These are phyloP conservation scores for Triticum aestivum DNA, from an alignment of 176 grass and related monocot species.

Conservation along the genomic window DNA sequence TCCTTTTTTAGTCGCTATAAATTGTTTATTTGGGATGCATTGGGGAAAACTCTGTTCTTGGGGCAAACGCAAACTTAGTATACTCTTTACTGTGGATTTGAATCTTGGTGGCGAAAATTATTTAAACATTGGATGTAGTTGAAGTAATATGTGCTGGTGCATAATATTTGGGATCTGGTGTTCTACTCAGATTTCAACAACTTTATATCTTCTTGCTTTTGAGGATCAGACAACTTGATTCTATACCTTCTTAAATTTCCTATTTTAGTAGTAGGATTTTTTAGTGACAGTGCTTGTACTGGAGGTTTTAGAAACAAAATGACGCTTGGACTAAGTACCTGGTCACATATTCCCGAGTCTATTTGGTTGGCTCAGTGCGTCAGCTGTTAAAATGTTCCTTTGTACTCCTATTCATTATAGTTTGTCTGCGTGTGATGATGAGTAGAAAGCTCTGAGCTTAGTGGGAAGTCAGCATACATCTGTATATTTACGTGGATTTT, in stretches of 20 bases:
- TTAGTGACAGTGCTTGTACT: neutral
- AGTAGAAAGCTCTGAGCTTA: neutral
- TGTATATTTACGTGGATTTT: conserved; percentile 8
- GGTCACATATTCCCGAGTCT: conserved; percentile 2
- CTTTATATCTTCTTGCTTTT: neutral
- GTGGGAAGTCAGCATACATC: neutral
- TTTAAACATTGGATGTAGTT: conserved; percentile 6
- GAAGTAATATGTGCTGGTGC: neutral
- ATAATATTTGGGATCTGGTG: conserved; percentile 9
- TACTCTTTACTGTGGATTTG: neutral
- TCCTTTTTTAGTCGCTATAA: neutral
- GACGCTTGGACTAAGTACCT: neutral
- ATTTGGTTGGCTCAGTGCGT: neutral
- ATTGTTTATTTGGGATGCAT: neutral
- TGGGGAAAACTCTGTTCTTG: conserved; percentile 4
- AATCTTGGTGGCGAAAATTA: neutral
- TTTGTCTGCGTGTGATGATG: neutral
- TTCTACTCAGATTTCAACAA: neutral
- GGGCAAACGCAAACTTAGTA: neutral
- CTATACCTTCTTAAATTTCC: neutral
- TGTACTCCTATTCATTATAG: neutral
- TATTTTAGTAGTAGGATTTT: neutral
- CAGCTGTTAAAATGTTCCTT: neutral
- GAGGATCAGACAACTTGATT: neutral
- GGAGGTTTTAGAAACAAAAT: neutral